Evolutionary conservation across 2,329 filamentous ascomycete species (phyloP), one percentile per base, ranked within the genome.

Genomic region (Zasmidium angulare): DNA sequence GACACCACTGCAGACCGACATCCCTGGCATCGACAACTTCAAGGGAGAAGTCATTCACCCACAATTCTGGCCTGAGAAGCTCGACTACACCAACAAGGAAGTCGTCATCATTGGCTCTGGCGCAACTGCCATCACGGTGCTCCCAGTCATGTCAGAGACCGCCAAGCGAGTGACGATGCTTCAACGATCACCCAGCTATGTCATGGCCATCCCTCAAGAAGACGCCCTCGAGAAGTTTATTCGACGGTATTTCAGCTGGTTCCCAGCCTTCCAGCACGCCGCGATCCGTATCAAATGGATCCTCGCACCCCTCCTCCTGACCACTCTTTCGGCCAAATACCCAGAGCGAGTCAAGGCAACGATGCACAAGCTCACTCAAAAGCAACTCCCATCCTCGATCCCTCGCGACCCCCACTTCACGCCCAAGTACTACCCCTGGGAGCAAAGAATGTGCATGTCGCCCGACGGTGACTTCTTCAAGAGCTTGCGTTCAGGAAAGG

Each of bases 71-170:
- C 88, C 89, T 0, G 77, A 87, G 57, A 80, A 86, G 50, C 76
- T 89, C 43, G 83, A 90, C 67, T 88, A 88, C 71, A 74, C 79
- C 4, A 79, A 80, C 71, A 91, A 92, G 74, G 84, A 84, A 48
- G 79, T 93, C 21, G 82, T 90, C 47, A 80, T 93, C 59, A 84
- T 95, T 62, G 90, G 90, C 17, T 88, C 84, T 17, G 91, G 91
- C 7, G 91, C 91, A 1, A 96, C 91, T 0, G 88, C 90, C 6
- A 77, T 93, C 51, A 95, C 91, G 0, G 80, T 96, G 0, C 73
- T 96, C 2, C 91, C 91, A 0, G 83, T 81, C 50, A 75, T 96
- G 49, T 84, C 86, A 0, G 77, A 88, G 47, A 84, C 82, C 43
- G 89, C 89, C 3, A 76, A 75, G 3, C 82, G 84, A 14, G 86